Base-by-base conservation (phyloP, 257 asterid genomes). In the Gentiana macrophylla region DNA sequence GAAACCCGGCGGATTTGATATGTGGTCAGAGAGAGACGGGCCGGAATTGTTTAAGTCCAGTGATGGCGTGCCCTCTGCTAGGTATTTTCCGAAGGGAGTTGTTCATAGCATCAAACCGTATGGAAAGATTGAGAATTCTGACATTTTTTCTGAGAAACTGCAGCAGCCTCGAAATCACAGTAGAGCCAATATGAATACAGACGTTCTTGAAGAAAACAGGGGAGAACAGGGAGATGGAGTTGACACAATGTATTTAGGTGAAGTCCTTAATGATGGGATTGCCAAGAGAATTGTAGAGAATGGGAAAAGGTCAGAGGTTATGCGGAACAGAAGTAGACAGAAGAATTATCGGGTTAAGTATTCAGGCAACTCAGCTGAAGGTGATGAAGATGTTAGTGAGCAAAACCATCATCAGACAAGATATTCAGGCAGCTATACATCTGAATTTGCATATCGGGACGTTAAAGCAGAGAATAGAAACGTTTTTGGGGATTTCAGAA, bases 1-100 rank as follows among this genome's bases (percentile, higher is more conserved):
- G 86, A 88, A 67, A 81, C 94, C 94, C 53, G 95, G 95, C 1
- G 99, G 97, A 67, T 73, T 92, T 43, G 99, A 92, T 69, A 60
- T 88, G 94, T 88, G 99, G 97, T 78, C 94, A 0, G 95, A 92
- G 2, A 70, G 70, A 32, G 97, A 88, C 35, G 99, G 99, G 35
- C 97, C 97, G 36, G 91, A 92, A 50, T 64, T 92, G 80, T 82
- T 92, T 46, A 70, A 88, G 71, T 50, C 64, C 50, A 83, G 69
- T 59, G 53, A 66, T 44, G 94, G 69, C 10, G 52, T 81, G 61
- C 89, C 89, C 32, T 77, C 97, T 0, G 70, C 90, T 6, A 79
- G 99, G 78, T 92, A 81, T 70, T 87, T 92, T 55, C 98, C 98
- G 0, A 92, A 92, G 69, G 94, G 95, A 38, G 91, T 84, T 60